Percentiles rank a stretch among this genome's conserved stretches.
Evolutionary conservation across 2,329 filamentous ascomycete genomes (phyloP).

Genomic region (Fusarium sp.): DNA sequence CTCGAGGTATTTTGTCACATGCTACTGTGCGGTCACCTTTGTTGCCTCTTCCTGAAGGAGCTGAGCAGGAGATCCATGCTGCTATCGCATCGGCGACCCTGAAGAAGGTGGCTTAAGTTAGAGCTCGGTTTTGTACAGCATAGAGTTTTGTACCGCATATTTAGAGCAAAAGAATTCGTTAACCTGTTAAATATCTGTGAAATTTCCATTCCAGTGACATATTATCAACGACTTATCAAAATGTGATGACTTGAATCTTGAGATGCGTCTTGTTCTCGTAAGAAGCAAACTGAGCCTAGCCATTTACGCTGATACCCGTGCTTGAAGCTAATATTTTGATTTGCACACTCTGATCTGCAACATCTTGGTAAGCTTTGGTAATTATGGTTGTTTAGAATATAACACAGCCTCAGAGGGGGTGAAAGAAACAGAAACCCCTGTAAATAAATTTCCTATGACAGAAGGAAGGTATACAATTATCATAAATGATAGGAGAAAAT

Average conservation of each 20-base stretch:
- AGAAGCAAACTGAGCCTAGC: too few species aligned
- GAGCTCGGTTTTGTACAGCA: neutral
- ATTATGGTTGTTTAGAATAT: too few species aligned
- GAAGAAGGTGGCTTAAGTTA: neutral
- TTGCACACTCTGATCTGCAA: too few species aligned
- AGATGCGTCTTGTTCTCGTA: rapidly evolving
- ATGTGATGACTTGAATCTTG: rapidly evolving
- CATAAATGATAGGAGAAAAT: too few species aligned
- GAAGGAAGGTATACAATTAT: too few species aligned
- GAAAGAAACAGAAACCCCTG: too few species aligned
- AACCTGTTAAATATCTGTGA: neutral
- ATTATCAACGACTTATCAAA: neutral
- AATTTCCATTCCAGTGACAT: too few species aligned
- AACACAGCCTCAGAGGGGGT: too few species aligned
- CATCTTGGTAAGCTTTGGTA: too few species aligned
- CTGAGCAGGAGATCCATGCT: conserved; percentile 13
- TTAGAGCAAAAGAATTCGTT: neutral
- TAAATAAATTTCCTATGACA: too few species aligned
- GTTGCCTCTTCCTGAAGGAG: conserved; percentile 44
- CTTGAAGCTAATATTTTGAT: too few species aligned
- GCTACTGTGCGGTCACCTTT: conserved; percentile 60
- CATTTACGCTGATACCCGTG: too few species aligned
- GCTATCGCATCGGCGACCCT: conserved; percentile 15
- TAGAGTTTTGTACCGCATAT: neutral
- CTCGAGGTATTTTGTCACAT: conserved; percentile 60